Conservation (phyloP, 2,329 filamentous ascomycete genomes). For the Aulographum hederae region DNA sequence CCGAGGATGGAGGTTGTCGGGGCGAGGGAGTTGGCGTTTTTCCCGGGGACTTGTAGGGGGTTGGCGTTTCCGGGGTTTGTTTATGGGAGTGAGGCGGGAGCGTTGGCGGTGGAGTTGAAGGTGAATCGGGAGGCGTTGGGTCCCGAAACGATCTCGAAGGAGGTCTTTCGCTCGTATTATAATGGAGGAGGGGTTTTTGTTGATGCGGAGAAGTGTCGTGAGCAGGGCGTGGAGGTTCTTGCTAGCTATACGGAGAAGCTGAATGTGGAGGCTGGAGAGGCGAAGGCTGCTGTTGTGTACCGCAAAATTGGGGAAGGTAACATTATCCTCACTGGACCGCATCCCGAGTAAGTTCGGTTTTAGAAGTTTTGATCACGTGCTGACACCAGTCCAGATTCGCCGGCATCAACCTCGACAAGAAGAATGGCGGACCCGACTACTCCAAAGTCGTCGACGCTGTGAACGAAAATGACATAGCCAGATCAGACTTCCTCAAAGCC, state of each 20-base stretch:
- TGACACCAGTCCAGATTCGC: slow-evolving; percentile 48
- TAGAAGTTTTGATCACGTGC: background rate
- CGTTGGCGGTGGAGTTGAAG: slow-evolving; percentile 49
- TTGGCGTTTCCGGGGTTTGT: slow-evolving; percentile 78
- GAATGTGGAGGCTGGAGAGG: slow-evolving; percentile 56
- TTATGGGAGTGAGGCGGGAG: slow-evolving; percentile 75
- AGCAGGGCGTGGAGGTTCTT: slow-evolving; percentile 57
- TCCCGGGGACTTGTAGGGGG: slow-evolving; percentile 69
- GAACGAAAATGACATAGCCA: slow-evolving; percentile 46
- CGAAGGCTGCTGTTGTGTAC: slow-evolving; percentile 64
- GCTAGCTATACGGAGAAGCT: slow-evolving; percentile 62
- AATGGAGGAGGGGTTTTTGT: slow-evolving; percentile 93
- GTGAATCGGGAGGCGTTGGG: slow-evolving; percentile 44
- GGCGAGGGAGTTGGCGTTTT: slow-evolving; percentile 70
- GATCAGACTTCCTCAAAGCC: slow-evolving; percentile 59
- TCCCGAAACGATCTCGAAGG: slow-evolving; percentile 21
- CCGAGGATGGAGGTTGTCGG: slow-evolving; percentile 70
- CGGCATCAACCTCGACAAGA: slow-evolving; percentile 53
- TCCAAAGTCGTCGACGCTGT: slow-evolving; percentile 50
- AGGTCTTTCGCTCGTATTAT: slow-evolving; percentile 61
- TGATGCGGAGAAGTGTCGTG: slow-evolving; percentile 44
- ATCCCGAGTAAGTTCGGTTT: slow-evolving; percentile 57
- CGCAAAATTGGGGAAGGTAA: slow-evolving; percentile 67
- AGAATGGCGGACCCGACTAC: slow-evolving; percentile 51
- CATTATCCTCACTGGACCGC: slow-evolving; percentile 66